A percentile compares a stretch with the other conserved stretches of the same genome.
Evolutionary conservation across 805 yeast species (phyloP).

Genomic region (Hanseniaspora meyeri): DNA sequence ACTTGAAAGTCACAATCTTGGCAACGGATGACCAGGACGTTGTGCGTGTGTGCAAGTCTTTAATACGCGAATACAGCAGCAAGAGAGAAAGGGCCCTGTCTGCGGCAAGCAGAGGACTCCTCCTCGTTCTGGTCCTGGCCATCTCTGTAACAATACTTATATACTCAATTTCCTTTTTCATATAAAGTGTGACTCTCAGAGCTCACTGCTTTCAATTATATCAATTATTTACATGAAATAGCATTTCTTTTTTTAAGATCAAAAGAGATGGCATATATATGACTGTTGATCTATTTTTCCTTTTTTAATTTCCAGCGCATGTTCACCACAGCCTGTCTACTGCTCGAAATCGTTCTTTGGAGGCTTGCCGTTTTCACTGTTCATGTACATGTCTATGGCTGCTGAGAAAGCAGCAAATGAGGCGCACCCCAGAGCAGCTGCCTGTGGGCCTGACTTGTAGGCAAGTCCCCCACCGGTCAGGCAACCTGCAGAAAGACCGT

Average conservation of each 20-base stretch:
- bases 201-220: too few species aligned
- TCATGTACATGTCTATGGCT: constrained; percentile 74
- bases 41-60: constrained; percentile 3
- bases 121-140: too few species aligned
- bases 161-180: not conserved
- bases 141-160: not conserved
- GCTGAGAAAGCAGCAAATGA: constrained; percentile 94
- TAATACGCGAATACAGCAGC: not conserved
- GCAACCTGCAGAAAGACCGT: constrained; percentile 89
- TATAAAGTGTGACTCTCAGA: not conserved
- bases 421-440: constrained; percentile 84
- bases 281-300: not conserved
- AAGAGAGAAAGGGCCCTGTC: not conserved
- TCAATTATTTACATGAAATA: not conserved
- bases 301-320: too few species aligned
- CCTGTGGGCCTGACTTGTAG: constrained; percentile 83
- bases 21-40: constrained; percentile 9
- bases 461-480: constrained; percentile 95
- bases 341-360: constrained; percentile 80
- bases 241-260: not conserved
- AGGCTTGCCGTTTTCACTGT: constrained; percentile 71
- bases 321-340: too few species aligned
- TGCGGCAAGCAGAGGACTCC: not conserved
- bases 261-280: too few species aligned
- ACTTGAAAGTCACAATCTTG: constrained; percentile 16